Evolutionary conservation across 2,329 filamentous ascomycete species (phyloP), one percentile per base, ranked within the genome.

Genomic region (Calonectria fujianensis): DNA sequence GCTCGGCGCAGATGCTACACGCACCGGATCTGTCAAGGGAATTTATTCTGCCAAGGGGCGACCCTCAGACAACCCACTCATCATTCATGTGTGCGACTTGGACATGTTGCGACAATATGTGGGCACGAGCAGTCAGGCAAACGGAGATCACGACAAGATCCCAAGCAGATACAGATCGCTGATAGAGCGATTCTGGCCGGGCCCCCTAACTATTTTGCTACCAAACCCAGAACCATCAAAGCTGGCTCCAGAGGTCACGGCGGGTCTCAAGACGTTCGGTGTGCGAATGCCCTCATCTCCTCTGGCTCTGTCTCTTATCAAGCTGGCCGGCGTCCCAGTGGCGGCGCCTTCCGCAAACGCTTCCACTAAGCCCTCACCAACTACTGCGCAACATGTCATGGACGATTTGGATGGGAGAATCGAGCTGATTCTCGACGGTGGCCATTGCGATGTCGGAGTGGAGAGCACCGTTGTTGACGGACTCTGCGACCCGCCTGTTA

Each of bases 401-500:
- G 93, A 98, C 75, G 97, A 99, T 83, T 88, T 99, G 14, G 85
- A 93, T 48, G 95, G 95, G 0, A 91, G 93, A 64, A 97, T 99
- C 77, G 92, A 94, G 80, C 88, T 96, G 8, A 97, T 99, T 72
- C 87, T 99, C 0, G 96, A 99, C 79, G 97, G 96, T 3, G 97
- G 97, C 0, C 86, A 93, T 0, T 98, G 96, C 81, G 89, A 90
- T 27, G 95, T 99, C 14, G 97, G 97, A 1, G 96, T 99, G 0
- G 97, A 99, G 86, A 98, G 96, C 83, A 99, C 97, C 0, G 97
- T 99, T 1, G 96, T 99, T 0, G 97, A 98, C 82, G 97, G 97
- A 0, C 87, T 98, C 18, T 95, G 92, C 73, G 86, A 90, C 63
- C 96, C 96, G 9, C 97, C 97, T 0, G 91, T 93, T 3, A 92